A percentile compares a stretch with the other conserved stretches of the same genome.
Conservation (phyloP, 2,329 filamentous ascomycete species). For the Diplodia intermedia region DNA sequence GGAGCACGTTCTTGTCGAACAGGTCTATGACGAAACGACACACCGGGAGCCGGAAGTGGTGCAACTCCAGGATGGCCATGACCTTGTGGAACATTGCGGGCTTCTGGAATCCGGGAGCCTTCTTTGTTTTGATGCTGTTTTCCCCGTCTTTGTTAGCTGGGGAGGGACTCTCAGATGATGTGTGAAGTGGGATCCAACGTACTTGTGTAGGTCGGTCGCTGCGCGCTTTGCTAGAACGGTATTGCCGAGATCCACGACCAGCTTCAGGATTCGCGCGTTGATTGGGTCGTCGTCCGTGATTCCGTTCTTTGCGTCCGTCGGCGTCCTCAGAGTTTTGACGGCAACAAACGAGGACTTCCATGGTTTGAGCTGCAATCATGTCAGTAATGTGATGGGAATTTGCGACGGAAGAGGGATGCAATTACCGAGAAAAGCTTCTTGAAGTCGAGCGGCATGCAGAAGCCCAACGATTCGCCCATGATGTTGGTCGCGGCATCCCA, state of each 20-base stretch:
- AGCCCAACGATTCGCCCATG: slow-evolving; percentile 81
- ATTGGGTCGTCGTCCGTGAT: slow-evolving; percentile 65
- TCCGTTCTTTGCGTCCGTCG: slow-evolving; percentile 35
- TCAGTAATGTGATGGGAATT: neutral
- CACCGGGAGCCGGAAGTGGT: slow-evolving; percentile 86
- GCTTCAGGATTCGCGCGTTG: slow-evolving; percentile 79
- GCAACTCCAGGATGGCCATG: slow-evolving; percentile 82
- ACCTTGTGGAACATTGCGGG: slow-evolving; percentile 82
- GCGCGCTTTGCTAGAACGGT: slow-evolving; percentile 91
- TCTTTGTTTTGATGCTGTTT: slow-evolving; percentile 74
- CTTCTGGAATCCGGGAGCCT: slow-evolving; percentile 76
- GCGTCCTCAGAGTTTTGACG: neutral
- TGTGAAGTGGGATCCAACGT: slow-evolving; percentile 39
- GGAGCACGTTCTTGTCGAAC: slow-evolving; percentile 88
- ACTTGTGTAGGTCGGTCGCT: slow-evolving; percentile 75
- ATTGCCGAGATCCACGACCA: slow-evolving; percentile 88
- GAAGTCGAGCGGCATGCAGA: slow-evolving; percentile 83
- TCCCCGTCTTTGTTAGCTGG: slow-evolving; percentile 33
- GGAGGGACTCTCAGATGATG: slow-evolving; percentile 3
- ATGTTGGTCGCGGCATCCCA: slow-evolving; percentile 92
- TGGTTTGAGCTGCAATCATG: slow-evolving; percentile 45
- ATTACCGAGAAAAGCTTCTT: slow-evolving; percentile 76
- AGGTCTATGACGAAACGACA: slow-evolving; percentile 91
- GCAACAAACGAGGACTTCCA: slow-evolving; percentile 42
- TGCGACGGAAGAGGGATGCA: neutral